Base-by-base conservation (phyloP, 2,329 filamentous ascomycete genomes). In the Fusarium torreyae region DNA sequence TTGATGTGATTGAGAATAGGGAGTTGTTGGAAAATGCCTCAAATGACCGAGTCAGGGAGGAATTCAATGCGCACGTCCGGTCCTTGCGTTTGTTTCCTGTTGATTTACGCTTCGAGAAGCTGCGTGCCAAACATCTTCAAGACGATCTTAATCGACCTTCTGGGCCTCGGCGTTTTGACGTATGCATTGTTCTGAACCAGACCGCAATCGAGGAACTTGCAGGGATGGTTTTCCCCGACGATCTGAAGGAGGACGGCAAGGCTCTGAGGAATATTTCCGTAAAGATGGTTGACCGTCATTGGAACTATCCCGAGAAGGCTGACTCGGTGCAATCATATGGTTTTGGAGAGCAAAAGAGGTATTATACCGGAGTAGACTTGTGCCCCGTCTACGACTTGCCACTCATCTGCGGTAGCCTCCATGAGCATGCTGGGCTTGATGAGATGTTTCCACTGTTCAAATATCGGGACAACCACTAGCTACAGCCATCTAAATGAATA, bases 1-100 rank as follows among this genome's bases (percentile, higher is more conserved):
- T 69, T 11, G 54, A 69, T 14, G 31, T 69, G 17, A 55, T 69
- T 2, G 24, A 57, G 42, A 22, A 57, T 14, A 60, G 49, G 24
- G 55, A 60, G 2, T 4, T 55, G 1, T 51, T 69, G 9, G 44
- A 64, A 28, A 44, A 57, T 42, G 63, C 55, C n/a, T 69, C 63
- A 7, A 51, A 67, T 18, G 59, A 67, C 15, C 63, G 63, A 20
- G 44, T 69, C 22, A 57, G 63, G 36, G 66, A 69, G 39, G 66
- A 67, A 26, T 58, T 64, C 31, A 69, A 69, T 31, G 39, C 63
- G 13, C 26, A 60, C 26, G 36, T 61, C 31, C 33, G 63, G 15
- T 38, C n/a, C 17, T 31, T 57, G 14, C 26, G 51, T 28, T 24
- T 67, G 8, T 64, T 52, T 22, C 53, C 54, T 15, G 14, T 9